Conservation (phyloP, 306 rosid species). For the Malus domestica region ASM211411v1 NC_041802.1:29879501-29880000, state of each 20-base stretch:
- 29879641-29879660: slow-evolving; percentile 20
- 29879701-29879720: slow-evolving; percentile 48
- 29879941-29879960: slow-evolving; percentile 53
- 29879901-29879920: slow-evolving; percentile 33
- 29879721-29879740: slow-evolving; percentile 36
- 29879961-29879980: slow-evolving; percentile 61
- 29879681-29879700: slow-evolving; percentile 32
- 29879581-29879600: slow-evolving; percentile 36
- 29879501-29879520: slow-evolving; percentile 46
- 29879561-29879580: slow-evolving; percentile 22
- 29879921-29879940: slow-evolving; percentile 55
- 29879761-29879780: neutral
- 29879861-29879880: slow-evolving; percentile 48
- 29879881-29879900: slow-evolving; percentile 59
- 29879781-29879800: neutral
- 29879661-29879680: slow-evolving; percentile 31
- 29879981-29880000: slow-evolving; percentile 47
- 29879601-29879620: slow-evolving; percentile 38
- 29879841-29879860: slow-evolving; percentile 52
- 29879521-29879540: slow-evolving; percentile 50
- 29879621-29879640: slow-evolving; percentile 38
- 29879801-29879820: slow-evolving; percentile 31
- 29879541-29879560: slow-evolving; percentile 36
- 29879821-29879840: slow-evolving; percentile 45
- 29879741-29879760: slow-evolving; percentile 7